phyloP scores from a whole-genome alignment of 2,329 filamentous ascomycete genomes.

The Pseudopyricularia javanii region DNA sequence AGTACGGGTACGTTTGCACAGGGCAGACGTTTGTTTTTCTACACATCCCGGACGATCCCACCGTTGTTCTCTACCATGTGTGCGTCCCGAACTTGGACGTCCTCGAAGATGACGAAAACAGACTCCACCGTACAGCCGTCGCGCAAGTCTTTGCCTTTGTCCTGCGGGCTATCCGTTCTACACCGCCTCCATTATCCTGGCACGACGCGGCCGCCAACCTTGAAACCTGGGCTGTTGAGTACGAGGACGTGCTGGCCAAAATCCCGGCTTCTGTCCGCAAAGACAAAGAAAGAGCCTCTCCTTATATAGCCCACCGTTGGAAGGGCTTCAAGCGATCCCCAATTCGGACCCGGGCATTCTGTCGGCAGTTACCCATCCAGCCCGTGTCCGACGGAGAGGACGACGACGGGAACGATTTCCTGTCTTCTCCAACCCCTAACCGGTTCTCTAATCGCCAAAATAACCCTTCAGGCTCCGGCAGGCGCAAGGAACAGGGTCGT shows the following conservation, averaged over 20 bases:
- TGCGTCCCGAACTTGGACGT: conserved; percentile 21
- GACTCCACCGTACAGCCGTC: conserved; percentile 22
- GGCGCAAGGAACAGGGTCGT: background rate
- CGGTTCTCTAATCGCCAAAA: background rate
- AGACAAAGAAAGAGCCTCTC: background rate
- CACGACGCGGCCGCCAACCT: conserved; percentile 10
- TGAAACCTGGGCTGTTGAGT: background rate
- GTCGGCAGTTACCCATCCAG: background rate
- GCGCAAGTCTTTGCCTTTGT: conserved; percentile 25
- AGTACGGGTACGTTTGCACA: conserved; percentile 22
- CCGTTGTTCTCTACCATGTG: conserved; percentile 18
- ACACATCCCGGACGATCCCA: conserved; percentile 18
- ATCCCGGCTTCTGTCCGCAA: background rate
- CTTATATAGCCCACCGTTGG: background rate
- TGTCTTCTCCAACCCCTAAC: background rate
- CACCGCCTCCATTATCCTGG: conserved; percentile 17
- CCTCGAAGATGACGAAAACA: conserved; percentile 16
- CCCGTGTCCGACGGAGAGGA: background rate
- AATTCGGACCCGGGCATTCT: background rate
- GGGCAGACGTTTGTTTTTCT: conserved; percentile 21
- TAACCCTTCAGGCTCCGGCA: background rate
- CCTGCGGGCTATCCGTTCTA: conserved; percentile 16
- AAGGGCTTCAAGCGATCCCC: conserved; percentile 6
- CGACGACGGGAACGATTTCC: background rate
- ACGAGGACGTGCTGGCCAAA: background rate